Evolutionary conservation across 208 protist species (phyloP).

Genomic region (Leishmania amazonensis): DNA sequence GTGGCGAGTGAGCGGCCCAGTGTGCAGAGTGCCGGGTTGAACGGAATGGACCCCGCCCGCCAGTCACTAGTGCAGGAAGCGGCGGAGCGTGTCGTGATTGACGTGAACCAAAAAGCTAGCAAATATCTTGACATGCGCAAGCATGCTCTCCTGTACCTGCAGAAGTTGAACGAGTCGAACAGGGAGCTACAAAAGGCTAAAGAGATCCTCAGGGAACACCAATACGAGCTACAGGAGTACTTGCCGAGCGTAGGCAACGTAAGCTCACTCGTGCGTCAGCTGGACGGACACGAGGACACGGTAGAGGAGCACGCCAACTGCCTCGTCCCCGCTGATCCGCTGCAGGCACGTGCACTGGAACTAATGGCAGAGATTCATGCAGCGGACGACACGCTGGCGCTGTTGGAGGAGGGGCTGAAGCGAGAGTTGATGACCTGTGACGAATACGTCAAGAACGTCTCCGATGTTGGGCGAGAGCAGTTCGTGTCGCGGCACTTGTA

Average conservation of each 20-base stretch:
- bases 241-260: conserved; percentile 53
- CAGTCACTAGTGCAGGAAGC: conserved; percentile 47
- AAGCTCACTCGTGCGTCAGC: conserved; percentile 35
- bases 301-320: conserved; percentile 62
- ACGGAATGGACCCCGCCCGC: conserved; percentile 22
- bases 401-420: conserved; percentile 73
- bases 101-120: conserved; percentile 72
- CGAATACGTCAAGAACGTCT: conserved; percentile 81
- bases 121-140: conserved; percentile 65
- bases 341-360: conserved; percentile 68
- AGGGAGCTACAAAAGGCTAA: conserved; percentile 55
- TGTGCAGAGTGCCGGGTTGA: background rate
- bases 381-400: conserved; percentile 57
- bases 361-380: conserved; percentile 79
- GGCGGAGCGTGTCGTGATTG: conserved; percentile 68
- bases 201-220: conserved; percentile 41
- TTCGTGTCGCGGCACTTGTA: conserved; percentile 79
- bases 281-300: conserved; percentile 49
- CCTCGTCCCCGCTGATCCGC: conserved; percentile 51
- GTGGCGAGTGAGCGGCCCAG: background rate
- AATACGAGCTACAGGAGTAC: conserved; percentile 57
- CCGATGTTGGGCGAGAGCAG: conserved; percentile 71
- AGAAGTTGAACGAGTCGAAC: conserved; percentile 49
- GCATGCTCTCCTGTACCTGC: conserved; percentile 47
- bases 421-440: conserved; percentile 66